Percentiles rank a stretch among this genome's conserved stretches.
Evolutionary conservation across 2,329 filamentous ascomycete genomes (phyloP).

Genomic region (Trichothecium sympodiale): DNA sequence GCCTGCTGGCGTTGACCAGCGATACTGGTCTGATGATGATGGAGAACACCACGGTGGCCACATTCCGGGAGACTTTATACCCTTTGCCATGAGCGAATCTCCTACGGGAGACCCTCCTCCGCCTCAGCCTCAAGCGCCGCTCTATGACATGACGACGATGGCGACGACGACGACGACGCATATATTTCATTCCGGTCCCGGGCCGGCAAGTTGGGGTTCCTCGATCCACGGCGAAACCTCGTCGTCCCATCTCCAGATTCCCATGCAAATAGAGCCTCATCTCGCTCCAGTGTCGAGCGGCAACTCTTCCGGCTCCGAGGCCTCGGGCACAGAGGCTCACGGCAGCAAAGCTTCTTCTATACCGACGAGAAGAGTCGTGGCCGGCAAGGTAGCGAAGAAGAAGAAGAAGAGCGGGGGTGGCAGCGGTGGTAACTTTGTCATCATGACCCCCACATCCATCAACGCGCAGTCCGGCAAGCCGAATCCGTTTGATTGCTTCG

Average conservation of each 20-base stretch:
- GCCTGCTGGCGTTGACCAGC: too few relatives aligned
- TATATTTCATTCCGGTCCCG: too few relatives aligned
- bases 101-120: neutral
- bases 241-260: too few relatives aligned
- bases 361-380: constrained; percentile 29
- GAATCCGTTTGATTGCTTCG: constrained; percentile 44
- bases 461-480: constrained; percentile 36
- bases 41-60: too few relatives aligned
- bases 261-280: neutral
- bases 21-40: too few relatives aligned
- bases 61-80: too few relatives aligned
- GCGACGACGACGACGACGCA: neutral
- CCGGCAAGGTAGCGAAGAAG: constrained; percentile 34
- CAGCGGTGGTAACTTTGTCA: constrained; percentile 38
- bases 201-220: too few relatives aligned
- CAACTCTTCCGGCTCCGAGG: constrained; percentile 1
- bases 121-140: neutral
- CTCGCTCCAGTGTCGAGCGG: neutral
- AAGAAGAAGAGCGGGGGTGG: constrained; percentile 25
- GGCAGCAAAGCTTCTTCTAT: constrained; percentile 11
- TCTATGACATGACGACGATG: neutral
- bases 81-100: too few relatives aligned
- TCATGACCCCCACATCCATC: constrained; percentile 43
- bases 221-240: too few relatives aligned
- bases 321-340: too few relatives aligned